phyloP scores from a whole-genome alignment of 106 monocot species.

The Allium fistulosum region DNA sequence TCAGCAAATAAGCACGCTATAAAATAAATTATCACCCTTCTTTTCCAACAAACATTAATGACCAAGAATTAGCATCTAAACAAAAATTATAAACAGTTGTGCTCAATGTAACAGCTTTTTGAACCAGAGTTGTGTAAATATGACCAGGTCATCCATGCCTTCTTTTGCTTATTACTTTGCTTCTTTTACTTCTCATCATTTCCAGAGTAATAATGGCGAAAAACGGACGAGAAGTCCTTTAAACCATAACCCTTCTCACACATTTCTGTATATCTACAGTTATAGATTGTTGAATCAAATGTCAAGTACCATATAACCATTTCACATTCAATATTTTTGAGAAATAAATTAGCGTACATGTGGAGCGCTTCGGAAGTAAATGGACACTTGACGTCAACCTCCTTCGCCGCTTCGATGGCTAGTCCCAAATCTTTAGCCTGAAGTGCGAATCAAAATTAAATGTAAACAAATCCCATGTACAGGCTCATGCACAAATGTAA shows the following conservation, averaged over 20 bases:
- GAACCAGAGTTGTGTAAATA: too few relatives aligned
- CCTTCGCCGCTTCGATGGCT: slow-evolving; percentile 53
- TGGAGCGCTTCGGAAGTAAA: slow-evolving; percentile 48
- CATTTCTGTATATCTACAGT: slow-evolving; percentile 58
- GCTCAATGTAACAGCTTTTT: too few relatives aligned
- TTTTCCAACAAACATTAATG: too few relatives aligned
- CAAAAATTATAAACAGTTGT: too few relatives aligned
- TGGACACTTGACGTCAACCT: slow-evolving; percentile 45
- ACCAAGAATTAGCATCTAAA: too few relatives aligned
- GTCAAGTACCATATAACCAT: background rate
- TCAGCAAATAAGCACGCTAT: too few relatives aligned
- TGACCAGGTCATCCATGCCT: too few relatives aligned
- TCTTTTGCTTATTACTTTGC: too few relatives aligned
- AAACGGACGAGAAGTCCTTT: slow-evolving; percentile 88
- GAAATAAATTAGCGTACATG: slow-evolving; percentile 37
- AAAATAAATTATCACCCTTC: too few relatives aligned
- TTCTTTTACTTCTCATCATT: background rate
- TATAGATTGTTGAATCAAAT: background rate
- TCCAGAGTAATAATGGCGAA: slow-evolving; percentile 66
- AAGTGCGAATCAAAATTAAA: too few relatives aligned
- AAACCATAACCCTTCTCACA: slow-evolving; percentile 48
- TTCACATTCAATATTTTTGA: background rate
- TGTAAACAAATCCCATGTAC: too few relatives aligned
- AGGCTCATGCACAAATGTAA: too few relatives aligned
- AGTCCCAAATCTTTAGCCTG: slow-evolving; percentile 89